A percentile compares a stretch with the other conserved stretches of the same genome.
Conservation (phyloP, 1,284 basidiomycete species). For the Cutaneotrichosporon sp. region DNA sequence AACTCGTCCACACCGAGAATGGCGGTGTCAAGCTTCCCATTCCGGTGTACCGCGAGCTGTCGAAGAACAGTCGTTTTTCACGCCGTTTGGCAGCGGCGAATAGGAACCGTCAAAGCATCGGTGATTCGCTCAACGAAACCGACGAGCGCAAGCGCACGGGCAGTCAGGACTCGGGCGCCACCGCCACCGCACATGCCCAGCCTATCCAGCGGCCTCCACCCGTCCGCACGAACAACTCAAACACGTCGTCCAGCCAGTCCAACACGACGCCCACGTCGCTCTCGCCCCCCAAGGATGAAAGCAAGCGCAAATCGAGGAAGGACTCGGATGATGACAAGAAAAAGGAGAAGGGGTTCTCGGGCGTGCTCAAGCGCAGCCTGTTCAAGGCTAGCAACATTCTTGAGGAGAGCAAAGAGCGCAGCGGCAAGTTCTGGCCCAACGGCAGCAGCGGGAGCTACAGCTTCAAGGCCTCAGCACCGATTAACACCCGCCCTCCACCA, state of each 20-base stretch:
- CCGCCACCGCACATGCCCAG: not conserved
- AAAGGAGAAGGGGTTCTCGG: slow-evolving; percentile 22
- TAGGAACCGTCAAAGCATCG: slow-evolving; percentile 15
- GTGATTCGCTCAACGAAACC: not conserved
- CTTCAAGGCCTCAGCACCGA: not conserved
- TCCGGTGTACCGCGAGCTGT: slow-evolving; percentile 15
- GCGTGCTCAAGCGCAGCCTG: slow-evolving; percentile 40
- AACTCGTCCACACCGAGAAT: slow-evolving; percentile 38
- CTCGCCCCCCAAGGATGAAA: slow-evolving; percentile 18
- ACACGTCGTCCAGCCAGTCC: not conserved
- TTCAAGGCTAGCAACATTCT: slow-evolving; percentile 27
- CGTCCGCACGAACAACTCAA: not conserved
- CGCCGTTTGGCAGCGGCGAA: slow-evolving; percentile 11
- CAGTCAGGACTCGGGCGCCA: slow-evolving; percentile 16
- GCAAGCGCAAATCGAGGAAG: slow-evolving; percentile 13
- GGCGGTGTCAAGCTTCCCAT: slow-evolving; percentile 42
- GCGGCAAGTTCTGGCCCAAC: slow-evolving; percentile 9
- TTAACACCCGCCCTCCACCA: not conserved
- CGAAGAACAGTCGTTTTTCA: slow-evolving; percentile 13
- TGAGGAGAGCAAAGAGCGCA: slow-evolving; percentile 36
- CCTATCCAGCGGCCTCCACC: not conserved
- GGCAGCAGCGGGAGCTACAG: slow-evolving; percentile 1
- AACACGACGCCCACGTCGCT: not conserved
- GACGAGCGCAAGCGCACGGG: slow-evolving; percentile 9
- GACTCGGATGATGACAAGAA: slow-evolving; percentile 31